These are phyloP conservation scores for Verticillium alfalfae DNA, from an alignment of 2,329 filamentous ascomycete genomes.

Conservation along the genomic window DNA sequence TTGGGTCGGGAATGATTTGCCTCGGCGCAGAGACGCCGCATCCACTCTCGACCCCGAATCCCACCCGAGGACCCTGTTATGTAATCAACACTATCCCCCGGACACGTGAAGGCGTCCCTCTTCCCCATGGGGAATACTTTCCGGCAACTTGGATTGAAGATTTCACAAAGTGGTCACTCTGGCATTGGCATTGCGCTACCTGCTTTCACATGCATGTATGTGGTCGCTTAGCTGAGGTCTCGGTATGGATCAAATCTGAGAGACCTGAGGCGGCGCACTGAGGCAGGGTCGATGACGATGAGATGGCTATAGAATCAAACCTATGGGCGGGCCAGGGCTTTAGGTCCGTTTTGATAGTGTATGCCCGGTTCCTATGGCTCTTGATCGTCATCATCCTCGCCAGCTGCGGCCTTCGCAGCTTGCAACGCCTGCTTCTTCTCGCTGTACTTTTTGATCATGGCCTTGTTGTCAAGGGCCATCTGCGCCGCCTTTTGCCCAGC, in stretches of 20 bases:
- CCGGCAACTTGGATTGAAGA: too few species aligned
- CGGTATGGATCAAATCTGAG: too few species aligned
- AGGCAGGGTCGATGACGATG: too few species aligned
- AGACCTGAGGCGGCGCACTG: too few species aligned
- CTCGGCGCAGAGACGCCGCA: constrained; percentile 1
- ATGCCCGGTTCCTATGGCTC: not conserved
- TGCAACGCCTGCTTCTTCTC: constrained; percentile 41
- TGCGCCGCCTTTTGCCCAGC: constrained; percentile 63
- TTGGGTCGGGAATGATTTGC: constrained; percentile 2
- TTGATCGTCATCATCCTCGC: not conserved
- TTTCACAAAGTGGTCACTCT: too few species aligned
- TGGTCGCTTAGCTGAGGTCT: too few species aligned
- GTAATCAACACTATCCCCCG: not conserved
- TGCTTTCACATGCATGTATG: too few species aligned
- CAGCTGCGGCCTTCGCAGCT: constrained; percentile 9
- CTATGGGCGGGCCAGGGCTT: too few species aligned
- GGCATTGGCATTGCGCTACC: too few species aligned
- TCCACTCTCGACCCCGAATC: not conserved
- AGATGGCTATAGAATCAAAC: too few species aligned
- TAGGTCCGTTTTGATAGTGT: too few species aligned
- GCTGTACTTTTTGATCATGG: constrained; percentile 46
- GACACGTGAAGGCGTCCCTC: not conserved
- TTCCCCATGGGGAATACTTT: not conserved
- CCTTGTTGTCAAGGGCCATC: constrained; percentile 60
- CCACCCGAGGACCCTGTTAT: not conserved